Evolutionary conservation across 1,284 basidiomycete genomes (phyloP), one percentile per base, ranked within the genome.

Genomic region (Cerrena zonata): DNA sequence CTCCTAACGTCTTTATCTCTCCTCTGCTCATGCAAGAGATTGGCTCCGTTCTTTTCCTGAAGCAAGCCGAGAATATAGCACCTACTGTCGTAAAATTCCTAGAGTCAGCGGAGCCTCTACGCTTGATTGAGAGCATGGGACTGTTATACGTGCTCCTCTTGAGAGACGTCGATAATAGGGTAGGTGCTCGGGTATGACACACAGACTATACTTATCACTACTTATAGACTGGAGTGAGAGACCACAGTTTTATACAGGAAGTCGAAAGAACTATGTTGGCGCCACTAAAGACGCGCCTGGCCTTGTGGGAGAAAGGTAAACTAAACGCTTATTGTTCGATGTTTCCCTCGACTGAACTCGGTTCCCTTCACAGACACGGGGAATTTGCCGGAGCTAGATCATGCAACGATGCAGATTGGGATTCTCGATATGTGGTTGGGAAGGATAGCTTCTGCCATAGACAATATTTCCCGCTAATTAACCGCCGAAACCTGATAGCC

Each of bases 161-260:
- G 49, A 61, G 78, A 49, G 81, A 84, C 58, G 54, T 56, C 5
- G 49, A 61, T 2, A 82, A 82, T 58, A 56, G 61, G 57, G 81
- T 80, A 37, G 5, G 59, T 49, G 24, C 22, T 43, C 39, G 30
- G 15, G 7, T 34, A 7, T 15, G 30, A 34, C 47, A 43, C 15
- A 48, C 30, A 52, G 21, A 46, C 48, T 24, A 47, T 24, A 53
- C 47, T 43, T 34, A 51, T 37, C 15, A 23, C 2, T 26, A 25
- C 38, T n/a, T 45, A 12, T 52, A 84, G 81, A 82, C 78, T 2
- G 77, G 78, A 0, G 69, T 82, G 26, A 69, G 75, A 11, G 73
- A 79, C 54, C 51, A 52, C 22, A 71, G 74, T 54, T 58, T 60
- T 18, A 45, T 69, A 4, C 51, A 46, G 24, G 62, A 57, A 22